Base-by-base conservation (phyloP, 2,329 filamentous ascomycete genomes). In the Stachybotrys elegans region DNA sequence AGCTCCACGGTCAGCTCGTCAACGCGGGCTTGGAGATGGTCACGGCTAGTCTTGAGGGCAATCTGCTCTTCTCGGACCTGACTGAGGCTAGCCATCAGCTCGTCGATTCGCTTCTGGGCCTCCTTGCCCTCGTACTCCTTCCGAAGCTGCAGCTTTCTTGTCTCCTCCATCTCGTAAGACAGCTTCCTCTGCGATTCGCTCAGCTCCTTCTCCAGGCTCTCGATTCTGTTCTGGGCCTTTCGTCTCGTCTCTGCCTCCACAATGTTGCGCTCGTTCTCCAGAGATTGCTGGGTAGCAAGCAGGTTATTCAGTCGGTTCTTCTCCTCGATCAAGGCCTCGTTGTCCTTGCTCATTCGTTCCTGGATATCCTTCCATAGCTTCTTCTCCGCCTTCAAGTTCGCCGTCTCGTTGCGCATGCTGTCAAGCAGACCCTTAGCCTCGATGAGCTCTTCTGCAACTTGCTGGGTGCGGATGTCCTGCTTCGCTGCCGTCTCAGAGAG, bases 351-450 rank as follows among this genome's bases (percentile, higher is more conserved):
- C 35, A 97, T 74, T 42, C 94, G 83, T 50, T 87, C 84, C 61
- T 97, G 91, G 25, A 96, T 95, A 44, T 86, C 88, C 69, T 93
- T 95, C 86, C 88, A 95, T 9, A 98, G 75, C 29, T 89, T 86
- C 68, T 95, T 95, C 65, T 97, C 92, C 0, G 92, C 91, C 63
- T 95, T 95, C 25, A 96, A 78, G 58, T 97, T 96, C 14, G 90
- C 84, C 43, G 84, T 89, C 61, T 98, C 93, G 51, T 89, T 90
- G 42, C 90, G 86, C 65, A 96, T 79, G 57, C 89, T 91, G 58
- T 98, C 92, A 4, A 87, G 73, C 42, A 92, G 69, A 23, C 86
- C 86, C 60, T 84, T 86, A 5, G 86, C 83, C 61, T 96, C 93
- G 9, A 97, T 83, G 6, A 97, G 76, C 55, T 98, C 92, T 64